Base-by-base conservation (phyloP, 1,284 basidiomycete genomes). In the Hymenochaete sp. region DNA sequence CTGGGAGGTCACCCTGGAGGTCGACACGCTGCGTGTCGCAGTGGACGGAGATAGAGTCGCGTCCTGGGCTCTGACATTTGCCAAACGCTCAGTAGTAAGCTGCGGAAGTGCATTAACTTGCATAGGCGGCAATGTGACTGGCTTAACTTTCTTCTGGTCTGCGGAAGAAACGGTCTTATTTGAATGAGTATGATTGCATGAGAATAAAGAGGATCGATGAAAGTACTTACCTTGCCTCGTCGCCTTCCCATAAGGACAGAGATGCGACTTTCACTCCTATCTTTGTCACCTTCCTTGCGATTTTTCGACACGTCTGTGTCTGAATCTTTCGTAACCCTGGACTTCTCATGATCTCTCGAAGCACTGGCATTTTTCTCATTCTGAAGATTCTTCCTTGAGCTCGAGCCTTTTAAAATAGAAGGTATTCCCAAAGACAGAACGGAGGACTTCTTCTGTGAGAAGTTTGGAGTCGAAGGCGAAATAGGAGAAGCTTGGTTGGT, bases 231-330 rank as follows among this genome's bases (percentile, higher is more conserved):
- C 79, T 96, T 96, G 63, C 93, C 93, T 48, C 93, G 72, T 59
- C 85, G 92, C 56, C 93, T 71, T 25, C 89, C 86, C 70, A 92
- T 90, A 56, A 95, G 71, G 25, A 84, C 83, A 6, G 86, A 88
- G 55, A 90, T 88, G 57, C 86, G 73, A 59, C 87, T 87, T 62
- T 90, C 84, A 52, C 83, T 84, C 36, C 84, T 70, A 57, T 89
- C 83, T 63, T 87, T 89, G 48, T 83, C 75, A n/a, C n/a, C n/a
- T 46, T 88, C 83, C 56, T 83, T 84, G 65, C 81, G 84, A 54
- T 66, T 63, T 58, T 68, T 77, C 55, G 41, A 31, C 25, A 43
- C 40, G 36, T 81, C 78, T 57, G 76, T 80, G 38, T 72, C 70
- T 16, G 62, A 56, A 33, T 70, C 63, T 46, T 66, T 62, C 4